Conservation (phyloP, 108 stramenopile genomes). For the Fragilaria crotonensis region DNA sequence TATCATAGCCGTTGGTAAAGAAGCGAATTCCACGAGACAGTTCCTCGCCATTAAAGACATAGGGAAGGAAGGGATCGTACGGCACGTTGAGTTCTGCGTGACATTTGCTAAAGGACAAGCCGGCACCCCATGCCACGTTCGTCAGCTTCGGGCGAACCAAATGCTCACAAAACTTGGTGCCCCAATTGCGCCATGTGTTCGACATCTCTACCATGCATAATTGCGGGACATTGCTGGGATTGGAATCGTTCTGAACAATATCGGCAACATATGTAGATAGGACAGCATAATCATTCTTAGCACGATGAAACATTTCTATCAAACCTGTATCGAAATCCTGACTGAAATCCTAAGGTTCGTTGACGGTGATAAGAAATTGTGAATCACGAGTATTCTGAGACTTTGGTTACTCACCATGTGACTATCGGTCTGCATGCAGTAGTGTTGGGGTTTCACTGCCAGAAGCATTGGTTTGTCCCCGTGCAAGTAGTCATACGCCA, state of each 20-base stretch:
- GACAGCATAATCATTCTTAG: slow-evolving; percentile 86
- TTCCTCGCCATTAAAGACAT: slow-evolving; percentile 90
- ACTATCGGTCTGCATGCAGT: slow-evolving; percentile 85
- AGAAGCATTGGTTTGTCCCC: slow-evolving; percentile 18
- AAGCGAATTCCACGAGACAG: slow-evolving; percentile 74
- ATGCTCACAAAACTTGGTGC: slow-evolving; percentile 50
- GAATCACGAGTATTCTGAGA: no score
- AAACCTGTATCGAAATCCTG: slow-evolving; percentile 51
- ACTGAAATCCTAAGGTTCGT: no score
- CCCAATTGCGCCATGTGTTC: slow-evolving; percentile 57
- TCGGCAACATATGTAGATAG: slow-evolving; percentile 78
- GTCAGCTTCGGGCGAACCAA: slow-evolving; percentile 65
- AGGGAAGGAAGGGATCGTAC: slow-evolving; percentile 78
- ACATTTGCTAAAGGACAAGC: slow-evolving; percentile 68
- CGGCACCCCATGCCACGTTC: slow-evolving; percentile 83
- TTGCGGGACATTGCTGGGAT: slow-evolving; percentile 54
- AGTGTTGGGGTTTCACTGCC: slow-evolving; percentile 58
- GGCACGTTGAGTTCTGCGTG: slow-evolving; percentile 86
- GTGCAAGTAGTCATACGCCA: slow-evolving; percentile 26
- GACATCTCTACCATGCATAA: slow-evolving; percentile 70
- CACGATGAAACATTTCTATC: slow-evolving; percentile 60
- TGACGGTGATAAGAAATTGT: no score
- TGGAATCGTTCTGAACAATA: slow-evolving; percentile 48
- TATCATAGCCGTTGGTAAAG: slow-evolving; percentile 88
- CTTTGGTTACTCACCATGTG: no score